phyloP scores from a whole-genome alignment of 164 flowering plant genomes.

The Macadamia integrifolia region DNA sequence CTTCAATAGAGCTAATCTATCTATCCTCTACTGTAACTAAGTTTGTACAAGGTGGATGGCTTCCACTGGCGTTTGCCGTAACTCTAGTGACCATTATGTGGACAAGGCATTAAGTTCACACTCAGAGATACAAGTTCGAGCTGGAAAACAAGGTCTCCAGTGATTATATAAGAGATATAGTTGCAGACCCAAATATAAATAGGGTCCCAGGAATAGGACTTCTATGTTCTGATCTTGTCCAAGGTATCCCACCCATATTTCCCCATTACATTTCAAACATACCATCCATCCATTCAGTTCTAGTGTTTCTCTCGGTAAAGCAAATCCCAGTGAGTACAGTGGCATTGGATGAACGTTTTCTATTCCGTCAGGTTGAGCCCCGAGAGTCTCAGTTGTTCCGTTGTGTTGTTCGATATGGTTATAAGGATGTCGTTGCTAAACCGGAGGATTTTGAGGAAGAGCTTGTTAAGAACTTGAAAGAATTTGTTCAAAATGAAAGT shows the following conservation, averaged over 20 bases:
- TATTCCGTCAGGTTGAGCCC: conserved; percentile 56
- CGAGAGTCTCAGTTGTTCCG: conserved; percentile 52
- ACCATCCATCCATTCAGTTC: conserved; percentile 62
- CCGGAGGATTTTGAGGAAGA: conserved; percentile 43
- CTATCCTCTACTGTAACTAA: no score
- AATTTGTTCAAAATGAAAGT: conserved; percentile 44
- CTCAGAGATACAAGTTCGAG: no score
- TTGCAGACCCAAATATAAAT: no score
- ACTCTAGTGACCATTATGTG: no score
- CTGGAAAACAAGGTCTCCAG: no score
- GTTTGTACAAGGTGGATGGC: no score
- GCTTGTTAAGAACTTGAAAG: conserved; percentile 43
- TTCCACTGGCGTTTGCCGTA: no score
- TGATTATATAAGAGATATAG: no score
- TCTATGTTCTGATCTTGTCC: conserved; percentile 68
- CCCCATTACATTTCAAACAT: conserved; percentile 51
- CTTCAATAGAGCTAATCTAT: no score
- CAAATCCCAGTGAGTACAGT: conserved; percentile 24
- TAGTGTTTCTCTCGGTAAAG: conserved; percentile 52
- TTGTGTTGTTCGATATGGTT: conserved; percentile 69
- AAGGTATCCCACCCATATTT: conserved; percentile 80
- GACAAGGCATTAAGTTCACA: no score
- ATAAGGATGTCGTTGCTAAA: conserved; percentile 41
- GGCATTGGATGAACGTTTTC: conserved; percentile 49
- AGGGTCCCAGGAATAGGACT: conserved; percentile 56